Evolutionary conservation across 345 rosid species (phyloP).

Genomic region (Euphorbia tirucalli): DNA sequence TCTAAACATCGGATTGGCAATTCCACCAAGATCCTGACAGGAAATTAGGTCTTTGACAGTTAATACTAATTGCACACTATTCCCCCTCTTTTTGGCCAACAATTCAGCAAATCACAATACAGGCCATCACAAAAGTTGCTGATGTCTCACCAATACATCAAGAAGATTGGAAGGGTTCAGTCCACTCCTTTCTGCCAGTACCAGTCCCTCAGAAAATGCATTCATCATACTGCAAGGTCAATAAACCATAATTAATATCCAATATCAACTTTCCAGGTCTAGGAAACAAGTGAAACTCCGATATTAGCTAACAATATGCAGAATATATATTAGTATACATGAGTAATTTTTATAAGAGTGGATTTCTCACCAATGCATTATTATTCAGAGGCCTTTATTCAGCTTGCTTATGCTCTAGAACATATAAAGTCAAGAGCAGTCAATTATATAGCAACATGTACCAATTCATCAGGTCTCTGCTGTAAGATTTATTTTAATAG

Average conservation of each 20-base stretch:
- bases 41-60: not conserved
- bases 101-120: not conserved
- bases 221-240: constrained; percentile 67
- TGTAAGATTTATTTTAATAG: not conserved
- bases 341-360: not conserved
- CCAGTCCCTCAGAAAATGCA: constrained; percentile 90
- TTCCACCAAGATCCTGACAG: constrained; percentile 79
- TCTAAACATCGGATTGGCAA: constrained; percentile 77
- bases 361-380: not conserved
- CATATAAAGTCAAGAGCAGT: not conserved
- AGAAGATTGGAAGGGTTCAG: constrained; percentile 68
- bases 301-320: not conserved
- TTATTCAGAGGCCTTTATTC: not conserved
- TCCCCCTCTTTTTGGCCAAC: not conserved
- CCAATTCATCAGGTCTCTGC: not conserved
- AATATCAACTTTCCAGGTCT: not conserved
- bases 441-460: not conserved
- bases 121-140: not conserved
- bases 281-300: too few relatives aligned
- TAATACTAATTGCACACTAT: not conserved
- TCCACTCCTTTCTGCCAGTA: constrained; percentile 75
- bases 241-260: not conserved
- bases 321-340: not conserved
- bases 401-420: not conserved
- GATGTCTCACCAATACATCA: constrained; percentile 63